Evolutionary conservation across 2,329 filamentous ascomycete genomes (phyloP), one percentile per base, ranked within the genome.

Genomic region (Pseudopithomyces maydicus): DNA sequence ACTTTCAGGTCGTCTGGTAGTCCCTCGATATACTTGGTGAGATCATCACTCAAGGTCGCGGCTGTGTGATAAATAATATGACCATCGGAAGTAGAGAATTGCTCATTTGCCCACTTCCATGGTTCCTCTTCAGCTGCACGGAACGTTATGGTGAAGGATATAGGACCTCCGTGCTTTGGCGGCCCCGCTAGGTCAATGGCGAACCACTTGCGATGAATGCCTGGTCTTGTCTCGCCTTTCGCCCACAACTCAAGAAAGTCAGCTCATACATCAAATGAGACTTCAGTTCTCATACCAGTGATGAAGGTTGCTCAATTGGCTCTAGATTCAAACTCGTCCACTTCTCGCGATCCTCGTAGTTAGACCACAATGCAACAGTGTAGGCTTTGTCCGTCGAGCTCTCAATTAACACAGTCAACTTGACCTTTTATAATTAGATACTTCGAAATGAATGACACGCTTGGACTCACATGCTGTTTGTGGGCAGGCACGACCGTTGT

Each of bases 341-440:
- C 78, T 75, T 77, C 58, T 86, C 83, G 80, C 63, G 81, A 35
- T 73, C 80, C 23, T 78, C 72, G 50, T 84, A 83, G 64, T 89
- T 87, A 60, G 91, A 86, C 91, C 92, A 96, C 7, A 96, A 76
- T 15, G 85, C 85, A 32, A 92, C 84, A 65, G 95, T 84, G 88
- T 90, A 95, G 19, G 81, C 68, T 58, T 84, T 77, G 7, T 81
- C 80, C 45, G 83, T 75, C 39, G 85, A 84, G 41, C 88, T 85
- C 64, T 93, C 88, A 32, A 96, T 80, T 12, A 93, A 75, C 6
- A 90, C 88, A 0, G 84, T 88, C 63, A 97, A 88, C 1, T 74
- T 71, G 38, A 89, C 79, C 67, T 82, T 36, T 17, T 20, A 2
- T 5, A 14, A 35, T 48, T 20, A 47, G 36, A 10, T 12, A 20